Evolutionary conservation across 257 asterid genomes (phyloP), one percentile per base, ranked within the genome.

Genomic region (Solanum chiquidenum): DNA sequence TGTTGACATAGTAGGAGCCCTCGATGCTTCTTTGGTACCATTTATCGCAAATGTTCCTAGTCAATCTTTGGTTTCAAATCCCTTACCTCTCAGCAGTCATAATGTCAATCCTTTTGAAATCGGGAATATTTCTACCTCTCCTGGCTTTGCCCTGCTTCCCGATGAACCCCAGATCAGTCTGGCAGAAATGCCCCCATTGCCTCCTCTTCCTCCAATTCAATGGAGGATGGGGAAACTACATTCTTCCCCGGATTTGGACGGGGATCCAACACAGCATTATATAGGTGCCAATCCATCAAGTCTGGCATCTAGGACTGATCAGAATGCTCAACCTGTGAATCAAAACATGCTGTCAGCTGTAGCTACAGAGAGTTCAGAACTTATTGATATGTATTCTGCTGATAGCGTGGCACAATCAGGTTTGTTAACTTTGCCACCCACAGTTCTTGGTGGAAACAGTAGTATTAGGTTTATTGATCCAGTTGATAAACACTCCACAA

Each of bases 151-250:
- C 83, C 66, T 79, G 74, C 91, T 89, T 79, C 88, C 90, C 34
- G 91, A 85, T 88, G 86, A 90, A 77, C 89, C 88, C 79, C 91
- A 86, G 90, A 72, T 87, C 75, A 89, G 88, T 83, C 92, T 88
- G 89, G 93, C 90, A 20, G 95, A 94, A 27, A 89, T 89, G 88
- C 96, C 98, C 90, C 97, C 98, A 71, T 86, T 95, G 94, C 99
- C 99, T 55, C 98, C 98, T 62, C 99, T 97, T 83, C 99, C 99
- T 91, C 99, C 99, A 21, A 92, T 94, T 89, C 98, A 95, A 83
- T 96, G 99, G 99, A 94, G 95, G 93, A 91, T 92, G 88, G 97
- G 95, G 42, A 95, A 91, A 89, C 88, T 90, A 90, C 94, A 89
- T 86, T 93, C 90, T 88, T 88, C 93, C 90, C 88, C 88, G 5